phyloP scores from a whole-genome alignment of 164 flowering plant species.

The Liquidambar formosana region DNA sequence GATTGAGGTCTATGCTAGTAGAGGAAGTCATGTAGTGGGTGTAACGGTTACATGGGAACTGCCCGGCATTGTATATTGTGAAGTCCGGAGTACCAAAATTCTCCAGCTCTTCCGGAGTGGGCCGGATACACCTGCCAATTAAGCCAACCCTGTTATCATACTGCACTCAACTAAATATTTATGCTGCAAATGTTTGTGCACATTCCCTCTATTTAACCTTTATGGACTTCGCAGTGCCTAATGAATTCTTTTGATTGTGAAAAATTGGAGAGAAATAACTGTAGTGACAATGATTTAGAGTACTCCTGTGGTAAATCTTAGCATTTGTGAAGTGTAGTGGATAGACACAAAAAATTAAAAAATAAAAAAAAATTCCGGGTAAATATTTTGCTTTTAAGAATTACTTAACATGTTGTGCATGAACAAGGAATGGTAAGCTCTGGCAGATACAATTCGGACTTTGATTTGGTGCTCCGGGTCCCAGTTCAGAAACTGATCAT shows the following conservation, averaged over 20 bases:
- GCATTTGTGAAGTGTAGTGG: too few relatives aligned
- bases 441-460: constrained; percentile 95
- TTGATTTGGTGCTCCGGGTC: constrained; percentile 84
- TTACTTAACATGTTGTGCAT: constrained; percentile 99
- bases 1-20: constrained; percentile 92
- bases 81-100: constrained; percentile 96
- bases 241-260: too few relatives aligned
- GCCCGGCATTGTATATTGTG: constrained; percentile 98
- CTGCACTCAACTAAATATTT: constrained; percentile 32
- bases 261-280: too few relatives aligned
- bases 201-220: too few relatives aligned
- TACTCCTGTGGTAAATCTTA: constrained; percentile 55
- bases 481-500: constrained; percentile 98
- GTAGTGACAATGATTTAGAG: constrained; percentile 11
- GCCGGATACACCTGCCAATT: constrained; percentile 99
- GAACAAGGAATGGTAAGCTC: constrained; percentile 97
- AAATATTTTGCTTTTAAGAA: neutral
- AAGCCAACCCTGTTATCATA: constrained; percentile 45
- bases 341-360: too few relatives aligned
- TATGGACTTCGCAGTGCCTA: neutral
- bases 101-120: constrained; percentile 96
- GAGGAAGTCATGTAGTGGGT: constrained; percentile 99
- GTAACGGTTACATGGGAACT: constrained; percentile 96
- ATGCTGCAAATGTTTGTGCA: neutral
- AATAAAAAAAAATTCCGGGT: too few relatives aligned